phyloP scores from a whole-genome alignment of 306 rosid genomes.

The Spatholobus suberectus region DNA sequence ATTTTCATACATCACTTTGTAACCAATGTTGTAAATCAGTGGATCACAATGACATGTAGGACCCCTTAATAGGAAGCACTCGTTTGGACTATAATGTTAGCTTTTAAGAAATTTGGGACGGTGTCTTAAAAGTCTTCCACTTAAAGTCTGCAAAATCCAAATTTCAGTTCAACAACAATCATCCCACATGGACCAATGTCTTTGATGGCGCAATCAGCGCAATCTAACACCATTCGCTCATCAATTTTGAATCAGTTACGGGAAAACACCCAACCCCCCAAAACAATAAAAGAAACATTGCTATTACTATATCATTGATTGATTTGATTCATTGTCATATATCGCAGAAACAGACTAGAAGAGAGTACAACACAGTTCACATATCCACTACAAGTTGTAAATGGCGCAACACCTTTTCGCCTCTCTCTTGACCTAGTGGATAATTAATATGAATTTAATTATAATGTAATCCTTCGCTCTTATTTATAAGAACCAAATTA shows the following conservation, averaged over 20 bases:
- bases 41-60: constrained; percentile 36
- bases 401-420: neutral
- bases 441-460: neutral
- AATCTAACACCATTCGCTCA: constrained; percentile 42
- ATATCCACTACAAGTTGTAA: too few relatives aligned
- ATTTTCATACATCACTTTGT: neutral
- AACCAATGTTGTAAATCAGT: constrained; percentile 8
- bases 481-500: too few relatives aligned
- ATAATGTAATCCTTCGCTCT: too few relatives aligned
- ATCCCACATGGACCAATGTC: constrained; percentile 40
- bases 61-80: constrained; percentile 45
- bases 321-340: neutral
- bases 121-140: constrained; percentile 40
- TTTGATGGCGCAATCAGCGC: constrained; percentile 69
- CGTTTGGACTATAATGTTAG: constrained; percentile 48
- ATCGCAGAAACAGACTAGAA: neutral
- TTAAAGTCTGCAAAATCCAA: constrained; percentile 48
- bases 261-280: neutral
- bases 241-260: constrained; percentile 28
- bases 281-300: neutral
- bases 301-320: neutral
- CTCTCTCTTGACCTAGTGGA: constrained; percentile 10
- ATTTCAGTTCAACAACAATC: constrained; percentile 45
- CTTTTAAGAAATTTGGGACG: constrained; percentile 57
- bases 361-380: constrained; percentile 34